Evolutionary conservation across 2,329 filamentous ascomycete genomes (phyloP).

Genomic region (Verticillium tricorpus): DNA sequence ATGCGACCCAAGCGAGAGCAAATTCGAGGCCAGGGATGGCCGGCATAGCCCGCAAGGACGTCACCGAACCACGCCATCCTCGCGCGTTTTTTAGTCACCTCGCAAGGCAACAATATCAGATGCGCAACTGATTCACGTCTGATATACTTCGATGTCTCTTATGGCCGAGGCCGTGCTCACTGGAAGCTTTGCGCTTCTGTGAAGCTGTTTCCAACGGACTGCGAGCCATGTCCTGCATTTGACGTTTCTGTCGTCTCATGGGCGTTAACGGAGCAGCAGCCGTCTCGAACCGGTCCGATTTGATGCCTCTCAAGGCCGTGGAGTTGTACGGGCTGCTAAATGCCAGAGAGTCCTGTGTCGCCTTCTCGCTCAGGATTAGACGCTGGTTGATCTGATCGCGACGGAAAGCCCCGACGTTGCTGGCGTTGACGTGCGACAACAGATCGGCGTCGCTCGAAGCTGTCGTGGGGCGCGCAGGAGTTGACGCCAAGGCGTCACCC

Average conservation of each 20-base stretch:
- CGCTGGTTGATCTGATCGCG: conserved; percentile 60
- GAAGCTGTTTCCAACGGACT: conserved; percentile 45
- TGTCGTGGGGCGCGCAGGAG: conserved; percentile 45
- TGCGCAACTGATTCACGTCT: conserved; percentile 45
- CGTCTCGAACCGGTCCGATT: conserved; percentile 60
- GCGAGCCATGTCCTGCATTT: conserved; percentile 36
- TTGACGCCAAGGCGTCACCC: conserved; percentile 45
- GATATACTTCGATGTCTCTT: conserved; percentile 57
- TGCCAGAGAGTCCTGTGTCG: conserved; percentile 57
- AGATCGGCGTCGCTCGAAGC: conserved; percentile 41
- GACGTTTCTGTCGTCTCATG: conserved; percentile 52
- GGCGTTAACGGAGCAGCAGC: conserved; percentile 67
- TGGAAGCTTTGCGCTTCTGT: conserved; percentile 52
- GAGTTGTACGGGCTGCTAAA: conserved; percentile 57
- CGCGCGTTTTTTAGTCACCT: conserved; percentile 30
- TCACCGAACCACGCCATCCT: conserved; percentile 37
- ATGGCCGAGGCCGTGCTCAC: conserved; percentile 37
- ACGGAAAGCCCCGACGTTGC: conserved; percentile 75
- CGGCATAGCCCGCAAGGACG: conserved; percentile 9
- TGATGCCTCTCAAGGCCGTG: conserved; percentile 58
- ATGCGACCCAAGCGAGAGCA: neutral
- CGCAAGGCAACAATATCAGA: conserved; percentile 25
- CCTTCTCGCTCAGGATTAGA: conserved; percentile 55
- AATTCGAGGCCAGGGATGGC: conserved; percentile 38
- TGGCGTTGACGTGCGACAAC: conserved; percentile 57